phyloP scores from a whole-genome alignment of 2,329 filamentous ascomycete species.

The Escovopsis sp. region DNA sequence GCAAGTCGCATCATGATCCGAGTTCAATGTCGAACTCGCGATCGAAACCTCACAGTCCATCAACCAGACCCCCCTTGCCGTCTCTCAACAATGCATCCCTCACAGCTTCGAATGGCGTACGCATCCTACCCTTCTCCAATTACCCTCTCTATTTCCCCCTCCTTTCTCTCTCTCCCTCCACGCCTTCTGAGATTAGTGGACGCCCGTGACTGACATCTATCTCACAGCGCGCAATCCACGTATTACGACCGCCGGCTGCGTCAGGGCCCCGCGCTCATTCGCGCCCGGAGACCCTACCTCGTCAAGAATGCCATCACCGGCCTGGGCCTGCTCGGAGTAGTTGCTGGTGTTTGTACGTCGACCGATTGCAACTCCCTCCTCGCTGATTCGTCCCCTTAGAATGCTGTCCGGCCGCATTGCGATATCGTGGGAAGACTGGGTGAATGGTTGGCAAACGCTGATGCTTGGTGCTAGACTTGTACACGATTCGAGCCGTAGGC shows the following conservation, averaged over 20 bases:
- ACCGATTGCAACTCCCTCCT: neutral
- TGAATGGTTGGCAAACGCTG: too few relatives aligned
- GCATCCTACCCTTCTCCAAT: neutral
- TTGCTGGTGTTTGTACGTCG: constrained; percentile 76
- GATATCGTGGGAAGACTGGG: too few relatives aligned
- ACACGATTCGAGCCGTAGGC: constrained; percentile 66
- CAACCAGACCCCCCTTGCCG: neutral
- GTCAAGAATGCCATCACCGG: constrained; percentile 80
- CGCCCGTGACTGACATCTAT: neutral
- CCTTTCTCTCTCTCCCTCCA: neutral
- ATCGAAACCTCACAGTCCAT: neutral
- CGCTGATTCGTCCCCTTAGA: too few relatives aligned
- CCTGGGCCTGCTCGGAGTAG: constrained; percentile 55
- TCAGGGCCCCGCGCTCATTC: constrained; percentile 76
- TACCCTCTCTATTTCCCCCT: too few relatives aligned
- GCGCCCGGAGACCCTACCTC: constrained; percentile 81
- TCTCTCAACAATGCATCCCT: too few relatives aligned
- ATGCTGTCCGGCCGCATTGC: too few relatives aligned
- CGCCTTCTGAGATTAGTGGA: too few relatives aligned
- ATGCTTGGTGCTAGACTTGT: too few relatives aligned
- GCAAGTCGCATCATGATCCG: too few relatives aligned
- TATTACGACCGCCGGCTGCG: constrained; percentile 87
- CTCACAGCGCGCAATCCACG: constrained; percentile 38
- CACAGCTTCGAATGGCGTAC: neutral
- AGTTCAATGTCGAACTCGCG: too few relatives aligned